Conservation (phyloP, 192 early-diverging fungal species). For the Backusella sp. region DNA sequence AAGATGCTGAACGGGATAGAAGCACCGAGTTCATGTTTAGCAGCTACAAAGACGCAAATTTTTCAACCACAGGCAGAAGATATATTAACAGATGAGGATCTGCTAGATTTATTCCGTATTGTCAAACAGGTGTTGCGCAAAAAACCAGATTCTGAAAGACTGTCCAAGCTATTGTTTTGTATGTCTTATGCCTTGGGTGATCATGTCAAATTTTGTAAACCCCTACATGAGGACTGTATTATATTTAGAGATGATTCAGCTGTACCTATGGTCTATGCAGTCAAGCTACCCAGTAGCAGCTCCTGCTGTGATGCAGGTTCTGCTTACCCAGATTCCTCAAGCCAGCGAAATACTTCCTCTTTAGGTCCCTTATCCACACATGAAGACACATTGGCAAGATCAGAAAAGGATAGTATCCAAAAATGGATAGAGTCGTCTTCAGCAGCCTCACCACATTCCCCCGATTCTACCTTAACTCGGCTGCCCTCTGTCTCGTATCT, state of each 20-base stretch:
- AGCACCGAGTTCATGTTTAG: conserved; percentile 8
- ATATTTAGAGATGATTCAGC: conserved; percentile 21
- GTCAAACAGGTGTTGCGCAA: conserved; percentile 31
- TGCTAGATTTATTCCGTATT: conserved; percentile 34
- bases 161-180: conserved; percentile 36
- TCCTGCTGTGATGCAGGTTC: conserved; percentile 5
- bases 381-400: background rate
- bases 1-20: background rate
- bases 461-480: background rate
- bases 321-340: background rate
- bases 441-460: background rate
- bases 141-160: conserved; percentile 27
- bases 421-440: conserved; percentile 23
- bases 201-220: conserved; percentile 28
- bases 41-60: background rate
- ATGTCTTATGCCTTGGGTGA: conserved; percentile 35
- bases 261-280: conserved; percentile 4
- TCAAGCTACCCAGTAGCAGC: conserved; percentile 7
- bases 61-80: conserved; percentile 35
- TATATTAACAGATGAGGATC: conserved; percentile 38
- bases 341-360: background rate
- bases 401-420: conserved; percentile 13
- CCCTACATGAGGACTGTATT: conserved; percentile 21
- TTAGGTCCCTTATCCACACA: background rate
- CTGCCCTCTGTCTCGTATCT: conserved; percentile 18